Percentiles rank a stretch among this genome's conserved stretches.
phyloP scores from a whole-genome alignment of 2,329 filamentous ascomycete species.

The Colletotrichum gigasporum region DNA sequence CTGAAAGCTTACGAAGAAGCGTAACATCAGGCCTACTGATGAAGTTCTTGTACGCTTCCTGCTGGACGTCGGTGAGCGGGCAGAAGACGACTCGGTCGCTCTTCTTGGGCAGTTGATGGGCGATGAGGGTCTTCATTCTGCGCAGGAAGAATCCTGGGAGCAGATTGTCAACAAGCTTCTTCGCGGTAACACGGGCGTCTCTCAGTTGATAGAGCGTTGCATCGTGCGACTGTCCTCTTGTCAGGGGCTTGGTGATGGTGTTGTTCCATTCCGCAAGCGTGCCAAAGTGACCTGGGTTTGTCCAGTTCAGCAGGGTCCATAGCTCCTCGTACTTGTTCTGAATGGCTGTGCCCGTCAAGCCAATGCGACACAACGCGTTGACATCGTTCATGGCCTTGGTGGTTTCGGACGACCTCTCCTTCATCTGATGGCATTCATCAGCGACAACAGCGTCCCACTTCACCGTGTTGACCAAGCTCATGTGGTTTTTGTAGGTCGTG shows the following conservation, averaged over 20 bases:
- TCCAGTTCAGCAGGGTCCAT: constrained; percentile 97
- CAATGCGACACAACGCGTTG: constrained; percentile 91
- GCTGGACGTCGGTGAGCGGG: constrained; percentile 83
- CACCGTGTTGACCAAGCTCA: constrained; percentile 79
- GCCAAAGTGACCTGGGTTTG: constrained; percentile 80
- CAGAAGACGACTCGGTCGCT: constrained; percentile 95
- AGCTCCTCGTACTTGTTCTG: constrained; percentile 98
- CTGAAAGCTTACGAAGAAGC: constrained; percentile 72
- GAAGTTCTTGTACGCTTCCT: constrained; percentile 83
- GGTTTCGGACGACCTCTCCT: constrained; percentile 79
- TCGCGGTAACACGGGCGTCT: constrained; percentile 81
- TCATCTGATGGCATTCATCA: constrained; percentile 92
- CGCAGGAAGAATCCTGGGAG: constrained; percentile 91
- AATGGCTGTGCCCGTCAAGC: constrained; percentile 93
- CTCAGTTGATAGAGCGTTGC: constrained; percentile 86
- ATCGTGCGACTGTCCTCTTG: constrained; percentile 90
- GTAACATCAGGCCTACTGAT: constrained; percentile 77
- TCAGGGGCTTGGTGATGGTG: constrained; percentile 81
- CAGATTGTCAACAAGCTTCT: constrained; percentile 85
- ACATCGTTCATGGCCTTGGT: constrained; percentile 89
- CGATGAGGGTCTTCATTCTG: constrained; percentile 92
- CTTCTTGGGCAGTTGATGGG: constrained; percentile 93
- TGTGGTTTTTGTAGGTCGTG: constrained; percentile 83
- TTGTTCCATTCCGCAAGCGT: constrained; percentile 78
- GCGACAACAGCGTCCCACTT: constrained; percentile 95